Conservation (phyloP, 179 eudicot species). For the Beta lomatogona region DNA sequence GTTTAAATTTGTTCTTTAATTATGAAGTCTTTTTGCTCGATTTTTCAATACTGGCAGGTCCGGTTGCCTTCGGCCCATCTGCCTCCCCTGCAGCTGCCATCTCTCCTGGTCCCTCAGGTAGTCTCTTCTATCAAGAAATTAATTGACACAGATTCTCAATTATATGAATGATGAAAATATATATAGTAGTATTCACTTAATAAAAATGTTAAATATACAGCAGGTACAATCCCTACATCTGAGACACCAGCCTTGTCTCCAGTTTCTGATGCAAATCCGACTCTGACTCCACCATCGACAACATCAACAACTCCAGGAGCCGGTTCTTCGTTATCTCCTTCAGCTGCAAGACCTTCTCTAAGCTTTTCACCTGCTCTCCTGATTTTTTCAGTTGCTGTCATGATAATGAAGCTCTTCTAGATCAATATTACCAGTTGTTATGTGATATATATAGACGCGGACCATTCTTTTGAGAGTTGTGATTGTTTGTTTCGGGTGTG, state of each 20-base stretch:
- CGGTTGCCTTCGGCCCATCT: conserved; percentile 40
- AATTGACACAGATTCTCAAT: not conserved
- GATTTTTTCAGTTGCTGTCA: conserved; percentile 25
- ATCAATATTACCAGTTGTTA: not conserved
- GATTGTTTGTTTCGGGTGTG: conserved; percentile 6
- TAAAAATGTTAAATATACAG: conserved; percentile 6
- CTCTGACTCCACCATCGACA: conserved; percentile 33
- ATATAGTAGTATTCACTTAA: no score
- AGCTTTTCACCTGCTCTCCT: conserved; percentile 28
- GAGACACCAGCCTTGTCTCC: conserved; percentile 37
- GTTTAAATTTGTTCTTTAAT: not conserved
- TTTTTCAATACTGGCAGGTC: conserved; percentile 30
- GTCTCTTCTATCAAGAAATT: not conserved
- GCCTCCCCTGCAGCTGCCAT: conserved; percentile 38
- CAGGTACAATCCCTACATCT: conserved; percentile 28
- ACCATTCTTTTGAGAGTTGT: conserved; percentile 30
- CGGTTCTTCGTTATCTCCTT: conserved; percentile 20
- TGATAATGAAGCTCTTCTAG: conserved; percentile 30
- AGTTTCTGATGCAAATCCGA: conserved; percentile 29
- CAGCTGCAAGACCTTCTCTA: conserved; percentile 34
- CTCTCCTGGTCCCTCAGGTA: conserved; percentile 39
- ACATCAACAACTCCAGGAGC: conserved; percentile 28
- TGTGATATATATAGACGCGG: conserved; percentile 26
- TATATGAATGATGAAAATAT: not conserved
- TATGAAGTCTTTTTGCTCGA: not conserved